phyloP scores from a whole-genome alignment of 2,329 filamentous ascomycete genomes.

The Penicillium sp. region DNA sequence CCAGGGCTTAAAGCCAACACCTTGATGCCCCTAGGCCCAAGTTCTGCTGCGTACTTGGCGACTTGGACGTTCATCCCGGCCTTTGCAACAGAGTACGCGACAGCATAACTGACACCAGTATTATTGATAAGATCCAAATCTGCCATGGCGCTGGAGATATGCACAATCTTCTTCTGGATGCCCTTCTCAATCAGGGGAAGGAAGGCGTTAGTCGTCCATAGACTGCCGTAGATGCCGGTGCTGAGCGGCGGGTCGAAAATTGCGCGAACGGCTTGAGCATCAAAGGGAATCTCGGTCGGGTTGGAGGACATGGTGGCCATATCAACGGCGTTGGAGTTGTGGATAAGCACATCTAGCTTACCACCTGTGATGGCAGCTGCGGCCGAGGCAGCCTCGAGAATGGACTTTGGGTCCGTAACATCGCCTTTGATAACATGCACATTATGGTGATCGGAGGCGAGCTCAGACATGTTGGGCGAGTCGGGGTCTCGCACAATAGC shows the following conservation, averaged over 20 bases:
- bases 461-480: not conserved
- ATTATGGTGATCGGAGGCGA: not conserved
- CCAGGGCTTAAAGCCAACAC: not conserved
- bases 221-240: not conserved
- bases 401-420: not conserved
- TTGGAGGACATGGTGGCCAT: not conserved
- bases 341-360: not conserved
- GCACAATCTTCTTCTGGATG: not conserved
- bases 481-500: not conserved
- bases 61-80: not conserved
- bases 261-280: not conserved
- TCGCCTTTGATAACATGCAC: not conserved
- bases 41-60: not conserved
- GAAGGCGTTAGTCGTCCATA: not conserved
- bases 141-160: not conserved
- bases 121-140: not conserved
- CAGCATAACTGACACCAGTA: not conserved
- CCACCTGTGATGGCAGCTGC: not conserved
- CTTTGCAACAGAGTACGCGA: not conserved
- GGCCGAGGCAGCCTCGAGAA: not conserved
- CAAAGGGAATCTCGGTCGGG: not conserved
- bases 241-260: not conserved
- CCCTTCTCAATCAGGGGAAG: not conserved
- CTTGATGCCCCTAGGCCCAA: not conserved
- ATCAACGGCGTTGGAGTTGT: not conserved